phyloP scores from a whole-genome alignment of 2,329 filamentous ascomycete species.

The Xylariaceae sp. region DNA sequence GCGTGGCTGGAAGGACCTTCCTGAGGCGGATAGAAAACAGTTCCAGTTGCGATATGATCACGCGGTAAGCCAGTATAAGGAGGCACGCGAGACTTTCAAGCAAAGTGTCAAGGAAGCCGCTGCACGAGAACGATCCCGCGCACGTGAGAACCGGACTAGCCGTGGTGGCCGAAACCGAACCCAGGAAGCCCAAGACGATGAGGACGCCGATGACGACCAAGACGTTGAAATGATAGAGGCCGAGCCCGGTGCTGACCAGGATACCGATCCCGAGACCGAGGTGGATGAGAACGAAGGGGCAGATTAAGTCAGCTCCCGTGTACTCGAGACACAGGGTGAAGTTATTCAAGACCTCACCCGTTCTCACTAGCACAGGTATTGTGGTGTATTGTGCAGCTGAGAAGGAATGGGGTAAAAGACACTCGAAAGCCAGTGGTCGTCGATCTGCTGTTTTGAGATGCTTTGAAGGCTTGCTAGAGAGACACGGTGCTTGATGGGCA shows the following conservation, averaged over 20 bases:
- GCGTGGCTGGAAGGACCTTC: slow-evolving; percentile 50
- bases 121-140: slow-evolving; percentile 30
- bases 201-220: slow-evolving; percentile 25
- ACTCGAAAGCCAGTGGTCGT: background rate
- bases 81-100: slow-evolving; percentile 39
- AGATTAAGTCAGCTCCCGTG: slow-evolving; percentile 19
- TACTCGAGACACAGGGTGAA: background rate
- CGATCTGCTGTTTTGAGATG: background rate
- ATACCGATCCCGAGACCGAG: slow-evolving; percentile 32
- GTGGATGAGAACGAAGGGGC: slow-evolving; percentile 31
- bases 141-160: slow-evolving; percentile 13
- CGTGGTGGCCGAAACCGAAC: slow-evolving; percentile 25
- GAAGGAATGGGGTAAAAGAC: background rate
- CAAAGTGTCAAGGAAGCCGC: slow-evolving; percentile 28
- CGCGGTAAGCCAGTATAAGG: slow-evolving; percentile 38
- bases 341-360: background rate
- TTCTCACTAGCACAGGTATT: background rate
- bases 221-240: slow-evolving; percentile 23
- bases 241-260: slow-evolving; percentile 19
- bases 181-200: slow-evolving; percentile 28
- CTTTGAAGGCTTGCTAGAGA: background rate
- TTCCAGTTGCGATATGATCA: slow-evolving; percentile 42
- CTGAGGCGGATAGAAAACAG: slow-evolving; percentile 45
- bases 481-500: slow-evolving; percentile 9
- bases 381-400: background rate